Percentiles rank a stretch among this genome's conserved stretches.
Evolutionary conservation across 2,329 filamentous ascomycete species (phyloP).

Genomic region (Colletotrichum acutatum): DNA sequence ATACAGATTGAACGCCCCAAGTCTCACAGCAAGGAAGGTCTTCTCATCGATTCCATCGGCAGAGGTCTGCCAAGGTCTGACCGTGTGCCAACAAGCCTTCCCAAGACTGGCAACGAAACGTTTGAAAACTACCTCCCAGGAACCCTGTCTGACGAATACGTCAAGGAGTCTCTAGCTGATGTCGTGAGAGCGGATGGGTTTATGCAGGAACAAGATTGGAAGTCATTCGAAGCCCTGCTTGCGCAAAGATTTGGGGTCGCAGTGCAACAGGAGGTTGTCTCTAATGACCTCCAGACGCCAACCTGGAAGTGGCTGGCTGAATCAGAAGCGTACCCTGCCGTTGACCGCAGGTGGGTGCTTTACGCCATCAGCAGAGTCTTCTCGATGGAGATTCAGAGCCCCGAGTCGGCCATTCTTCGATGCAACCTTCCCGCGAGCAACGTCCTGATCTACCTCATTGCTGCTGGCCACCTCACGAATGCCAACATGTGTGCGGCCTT

Average conservation of each 20-base stretch:
- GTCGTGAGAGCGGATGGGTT: constrained; percentile 59
- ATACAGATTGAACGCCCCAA: constrained; percentile 75
- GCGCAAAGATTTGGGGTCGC: constrained; percentile 55
- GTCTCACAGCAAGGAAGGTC: constrained; percentile 66
- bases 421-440: constrained; percentile 63
- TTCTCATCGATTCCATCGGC: constrained; percentile 80
- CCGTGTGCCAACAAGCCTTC: constrained; percentile 17
- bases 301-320: constrained; percentile 64
- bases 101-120: constrained; percentile 25
- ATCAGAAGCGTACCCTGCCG: constrained; percentile 58
- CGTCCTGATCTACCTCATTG: constrained; percentile 67
- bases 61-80: constrained; percentile 58
- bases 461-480: constrained; percentile 69
- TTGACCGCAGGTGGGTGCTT: constrained; percentile 74
- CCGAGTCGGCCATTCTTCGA: constrained; percentile 43
- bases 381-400: constrained; percentile 56
- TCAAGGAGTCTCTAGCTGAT: constrained; percentile 56
- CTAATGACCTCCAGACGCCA: constrained; percentile 39
- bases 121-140: constrained; percentile 55
- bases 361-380: constrained; percentile 73
- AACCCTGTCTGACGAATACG: constrained; percentile 61
- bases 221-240: constrained; percentile 61
- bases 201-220: constrained; percentile 57
- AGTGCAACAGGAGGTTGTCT: constrained; percentile 35
- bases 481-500: constrained; percentile 70